A percentile compares a stretch with the other conserved stretches of the same genome.
These are phyloP conservation scores for Diversispora epigaea DNA, from an alignment of 192 early-diverging fungal species.

Conservation along the genomic window DNA sequence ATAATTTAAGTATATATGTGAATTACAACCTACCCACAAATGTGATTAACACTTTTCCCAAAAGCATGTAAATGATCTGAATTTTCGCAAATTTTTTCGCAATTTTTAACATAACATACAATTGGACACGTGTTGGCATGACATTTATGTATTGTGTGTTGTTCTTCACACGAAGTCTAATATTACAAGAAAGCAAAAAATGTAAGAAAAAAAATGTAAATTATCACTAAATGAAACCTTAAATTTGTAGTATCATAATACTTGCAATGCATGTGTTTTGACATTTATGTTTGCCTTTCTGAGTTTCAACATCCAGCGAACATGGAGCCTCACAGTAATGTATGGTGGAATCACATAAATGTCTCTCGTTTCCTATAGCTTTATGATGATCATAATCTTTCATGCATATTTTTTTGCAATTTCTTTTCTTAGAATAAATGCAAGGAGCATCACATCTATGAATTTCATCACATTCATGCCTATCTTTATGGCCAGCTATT, in stretches of 20 bases:
- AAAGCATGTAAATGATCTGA: constrained; percentile 23
- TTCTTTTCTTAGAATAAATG: constrained; percentile 2
- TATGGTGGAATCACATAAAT: constrained; percentile 29
- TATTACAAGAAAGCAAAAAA: background rate
- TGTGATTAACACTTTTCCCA: constrained; percentile 5
- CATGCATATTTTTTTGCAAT: constrained; percentile 21
- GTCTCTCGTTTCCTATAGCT: constrained; percentile 20
- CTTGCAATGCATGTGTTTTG: constrained; percentile 16
- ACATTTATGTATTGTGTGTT: constrained; percentile 35
- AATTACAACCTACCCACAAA: constrained; percentile 16
- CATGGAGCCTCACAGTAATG: constrained; percentile 44
- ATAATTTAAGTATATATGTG: too few species aligned
- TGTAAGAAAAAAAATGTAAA: too few species aligned
- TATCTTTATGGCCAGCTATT: constrained; percentile 19
- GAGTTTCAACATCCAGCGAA: constrained; percentile 27
- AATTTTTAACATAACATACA: constrained; percentile 4
- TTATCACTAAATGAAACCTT: background rate
- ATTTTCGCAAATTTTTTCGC: constrained; percentile 4
- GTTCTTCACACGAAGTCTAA: constrained; percentile 26
- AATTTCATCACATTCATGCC: background rate
- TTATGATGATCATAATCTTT: constrained; percentile 28
- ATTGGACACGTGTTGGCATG: constrained; percentile 30
- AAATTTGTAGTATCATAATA: background rate
- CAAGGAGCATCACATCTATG: constrained; percentile 20
- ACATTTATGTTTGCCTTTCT: background rate